A percentile compares a stretch with the other conserved stretches of the same genome.
Evolutionary conservation across 75 land plant genomes (phyloP).

Genomic region (Cupressus sempervirens): DNA sequence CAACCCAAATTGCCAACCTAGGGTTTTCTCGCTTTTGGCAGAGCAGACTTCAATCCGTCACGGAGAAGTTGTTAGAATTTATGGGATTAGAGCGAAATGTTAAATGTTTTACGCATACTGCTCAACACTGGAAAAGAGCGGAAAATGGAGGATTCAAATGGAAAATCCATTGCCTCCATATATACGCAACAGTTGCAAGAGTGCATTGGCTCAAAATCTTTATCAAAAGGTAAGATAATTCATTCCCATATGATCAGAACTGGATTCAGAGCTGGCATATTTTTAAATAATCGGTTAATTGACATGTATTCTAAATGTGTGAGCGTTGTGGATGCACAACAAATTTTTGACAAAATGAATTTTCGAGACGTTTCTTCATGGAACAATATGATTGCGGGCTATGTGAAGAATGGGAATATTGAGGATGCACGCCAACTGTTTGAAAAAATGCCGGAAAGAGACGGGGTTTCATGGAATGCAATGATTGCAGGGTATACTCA

Average conservation of each 20-base stretch:
- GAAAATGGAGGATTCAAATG: neutral
- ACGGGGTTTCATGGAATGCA: constrained; percentile 8
- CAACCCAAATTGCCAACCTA: too few species aligned
- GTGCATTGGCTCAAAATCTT: neutral
- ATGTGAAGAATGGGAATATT: constrained; percentile 1
- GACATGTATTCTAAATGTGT: too few species aligned
- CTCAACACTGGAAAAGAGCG: neutral
- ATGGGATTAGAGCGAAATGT: neutral
- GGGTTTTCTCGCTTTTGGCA: too few species aligned
- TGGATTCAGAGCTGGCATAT: constrained; percentile 12
- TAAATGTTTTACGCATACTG: neutral
- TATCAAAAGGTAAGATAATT: constrained; percentile 12
- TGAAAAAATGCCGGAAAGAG: too few species aligned
- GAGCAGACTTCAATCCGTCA: neutral
- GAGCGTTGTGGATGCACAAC: too few species aligned
- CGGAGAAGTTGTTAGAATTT: neutral
- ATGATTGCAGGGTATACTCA: constrained; percentile 13
- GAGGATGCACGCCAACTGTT: constrained; percentile 5
- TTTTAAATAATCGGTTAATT: neutral
- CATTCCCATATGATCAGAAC: constrained; percentile 8
- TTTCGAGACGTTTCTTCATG: neutral
- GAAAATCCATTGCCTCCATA: neutral
- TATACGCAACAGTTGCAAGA: neutral
- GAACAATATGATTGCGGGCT: neutral
- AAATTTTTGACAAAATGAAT: neutral